Evolutionary conservation across 306 rosid species (phyloP).

Genomic region (Abrus pulchellus): DNA sequence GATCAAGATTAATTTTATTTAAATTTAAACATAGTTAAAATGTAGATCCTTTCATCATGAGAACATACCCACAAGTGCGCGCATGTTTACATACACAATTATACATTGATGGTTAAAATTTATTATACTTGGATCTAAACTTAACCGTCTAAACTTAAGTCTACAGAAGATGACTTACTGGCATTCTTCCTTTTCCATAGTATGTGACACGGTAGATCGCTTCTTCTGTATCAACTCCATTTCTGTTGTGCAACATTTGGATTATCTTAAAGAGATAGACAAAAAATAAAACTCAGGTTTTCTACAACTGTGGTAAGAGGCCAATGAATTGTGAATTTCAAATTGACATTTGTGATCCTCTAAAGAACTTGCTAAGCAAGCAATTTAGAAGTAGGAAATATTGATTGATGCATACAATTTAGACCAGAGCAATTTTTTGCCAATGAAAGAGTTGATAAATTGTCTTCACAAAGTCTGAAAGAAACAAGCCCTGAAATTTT

Average conservation of each 20-base stretch:
- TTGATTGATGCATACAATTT: constrained; percentile 15
- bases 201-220: constrained; percentile 81
- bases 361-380: constrained; percentile 2
- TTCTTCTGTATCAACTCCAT: constrained; percentile 85
- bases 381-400: constrained; percentile 10
- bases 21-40: too few relatives aligned
- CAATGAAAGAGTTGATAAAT: background rate
- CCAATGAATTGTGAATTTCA: constrained; percentile 1
- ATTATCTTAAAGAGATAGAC: constrained; percentile 14
- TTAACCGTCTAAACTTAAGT: background rate
- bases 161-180: constrained; percentile 57
- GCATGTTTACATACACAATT: background rate
- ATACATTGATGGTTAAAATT: background rate
- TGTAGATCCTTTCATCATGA: too few relatives aligned
- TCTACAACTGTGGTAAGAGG: constrained; percentile 4
- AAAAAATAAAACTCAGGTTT: background rate
- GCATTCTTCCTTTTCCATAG: constrained; percentile 94
- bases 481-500: constrained; percentile 18
- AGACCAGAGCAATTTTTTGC: constrained; percentile 23
- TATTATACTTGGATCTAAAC: background rate
- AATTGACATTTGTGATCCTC: constrained; percentile 8
- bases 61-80: too few relatives aligned
- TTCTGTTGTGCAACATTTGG: constrained; percentile 60
- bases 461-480: constrained; percentile 6
- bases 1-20: too few relatives aligned